Evolutionary conservation across 2,329 filamentous ascomycete genomes (phyloP).

Genomic region (Trichoderma gracile): DNA sequence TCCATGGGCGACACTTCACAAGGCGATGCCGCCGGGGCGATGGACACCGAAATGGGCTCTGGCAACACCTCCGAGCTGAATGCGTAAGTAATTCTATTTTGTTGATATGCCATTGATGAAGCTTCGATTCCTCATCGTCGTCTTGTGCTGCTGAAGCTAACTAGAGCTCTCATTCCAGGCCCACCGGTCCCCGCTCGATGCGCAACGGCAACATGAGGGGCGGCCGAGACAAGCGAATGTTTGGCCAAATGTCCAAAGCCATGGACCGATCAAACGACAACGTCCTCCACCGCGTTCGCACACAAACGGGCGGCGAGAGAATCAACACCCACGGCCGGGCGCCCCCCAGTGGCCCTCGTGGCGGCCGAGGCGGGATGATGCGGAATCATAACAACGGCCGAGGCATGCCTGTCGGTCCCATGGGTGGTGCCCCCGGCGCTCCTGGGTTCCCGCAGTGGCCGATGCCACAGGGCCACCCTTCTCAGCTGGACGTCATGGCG

Average conservation of each 20-base stretch:
- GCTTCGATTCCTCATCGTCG: background rate
- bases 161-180: conserved; percentile 53
- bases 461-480: conserved; percentile 48
- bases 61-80: conserved; percentile 52
- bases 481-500: conserved; percentile 62
- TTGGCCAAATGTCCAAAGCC: conserved; percentile 80
- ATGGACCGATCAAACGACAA: conserved; percentile 77
- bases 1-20: conserved; percentile 38
- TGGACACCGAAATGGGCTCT: conserved; percentile 75
- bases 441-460: conserved; percentile 23
- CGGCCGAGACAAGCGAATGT: conserved; percentile 75
- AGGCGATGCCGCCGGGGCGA: conserved; percentile 43
- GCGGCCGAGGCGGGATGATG: conserved; percentile 51
- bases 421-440: conserved; percentile 17
- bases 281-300: conserved; percentile 78
- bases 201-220: conserved; percentile 65
- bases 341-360: conserved; percentile 70
- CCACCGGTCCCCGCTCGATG: conserved; percentile 94
- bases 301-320: conserved; percentile 69
- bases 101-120: background rate
- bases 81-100: conserved; percentile 51
- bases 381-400: conserved; percentile 50
- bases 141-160: background rate
- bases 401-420: conserved; percentile 29
- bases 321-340: conserved; percentile 77